A percentile compares a stretch with the other conserved stretches of the same genome.
These are phyloP conservation scores for Fusarium haematococcum DNA, from an alignment of 2,329 filamentous ascomycete species.

Conservation along the genomic window DNA sequence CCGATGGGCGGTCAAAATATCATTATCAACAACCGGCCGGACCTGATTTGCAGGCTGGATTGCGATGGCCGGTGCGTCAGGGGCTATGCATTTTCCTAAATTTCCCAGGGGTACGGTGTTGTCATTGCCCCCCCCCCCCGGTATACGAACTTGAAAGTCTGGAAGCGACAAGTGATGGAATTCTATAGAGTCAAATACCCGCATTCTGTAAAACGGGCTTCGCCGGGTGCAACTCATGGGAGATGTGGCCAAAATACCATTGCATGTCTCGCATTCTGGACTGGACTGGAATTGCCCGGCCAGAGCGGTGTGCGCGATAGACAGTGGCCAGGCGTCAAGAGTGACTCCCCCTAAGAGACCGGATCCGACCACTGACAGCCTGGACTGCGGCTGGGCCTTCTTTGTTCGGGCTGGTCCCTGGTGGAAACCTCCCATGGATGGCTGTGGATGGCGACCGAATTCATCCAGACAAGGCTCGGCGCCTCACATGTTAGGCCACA, in stretches of 20 bases:
- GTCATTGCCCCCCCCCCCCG: background rate
- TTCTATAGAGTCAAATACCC: background rate
- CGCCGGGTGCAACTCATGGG: background rate
- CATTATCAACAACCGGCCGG: background rate
- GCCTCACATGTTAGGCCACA: slow-evolving; percentile 22
- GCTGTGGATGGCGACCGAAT: slow-evolving; percentile 30
- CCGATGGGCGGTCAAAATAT: background rate
- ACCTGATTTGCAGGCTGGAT: background rate
- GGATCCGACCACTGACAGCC: background rate
- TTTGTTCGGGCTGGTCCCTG: slow-evolving; percentile 1
- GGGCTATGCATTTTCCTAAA: background rate
- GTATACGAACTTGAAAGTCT: background rate
- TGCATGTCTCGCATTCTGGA: background rate
- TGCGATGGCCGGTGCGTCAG: background rate
- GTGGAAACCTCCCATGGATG: slow-evolving; percentile 17
- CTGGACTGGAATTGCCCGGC: background rate
- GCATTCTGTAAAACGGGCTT: background rate
- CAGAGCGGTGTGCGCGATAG: background rate
- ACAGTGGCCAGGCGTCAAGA: background rate
- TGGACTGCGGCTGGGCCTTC: background rate
- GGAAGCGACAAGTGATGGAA: background rate
- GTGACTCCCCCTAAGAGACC: background rate
- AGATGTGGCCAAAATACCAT: slow-evolving; percentile 1
- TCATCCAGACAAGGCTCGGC: slow-evolving; percentile 7
- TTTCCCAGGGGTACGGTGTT: background rate